Percentiles rank a stretch among this genome's conserved stretches.
Evolutionary conservation across 2,329 filamentous ascomycete genomes (phyloP).

Genomic region (Diaporthe citriasiana): DNA sequence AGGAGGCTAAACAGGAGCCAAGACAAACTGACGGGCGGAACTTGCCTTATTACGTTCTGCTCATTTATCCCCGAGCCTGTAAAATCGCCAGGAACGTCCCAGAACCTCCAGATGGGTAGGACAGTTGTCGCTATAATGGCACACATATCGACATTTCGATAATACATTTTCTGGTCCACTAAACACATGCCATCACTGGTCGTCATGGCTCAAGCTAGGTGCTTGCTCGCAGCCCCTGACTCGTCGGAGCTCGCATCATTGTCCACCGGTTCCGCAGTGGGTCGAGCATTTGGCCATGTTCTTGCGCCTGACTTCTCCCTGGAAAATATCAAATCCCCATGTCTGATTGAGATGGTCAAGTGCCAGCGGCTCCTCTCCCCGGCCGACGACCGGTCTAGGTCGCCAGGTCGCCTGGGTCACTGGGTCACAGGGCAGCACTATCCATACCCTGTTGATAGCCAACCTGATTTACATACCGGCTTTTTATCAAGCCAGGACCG

Average conservation of each 20-base stretch:
- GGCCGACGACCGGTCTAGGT: conserved; percentile 8
- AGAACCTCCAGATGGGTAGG: background rate
- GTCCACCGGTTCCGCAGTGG: conserved; percentile 36
- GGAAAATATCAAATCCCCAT: conserved; percentile 4
- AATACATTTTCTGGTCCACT: background rate
- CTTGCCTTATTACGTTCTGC: background rate
- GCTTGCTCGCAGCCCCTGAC: conserved; percentile 18
- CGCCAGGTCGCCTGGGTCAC: background rate
- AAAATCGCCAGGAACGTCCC: conserved; percentile 13
- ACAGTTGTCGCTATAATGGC: conserved; percentile 4
- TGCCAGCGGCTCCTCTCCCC: conserved; percentile 3
- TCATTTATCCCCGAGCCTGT: conserved; percentile 28
- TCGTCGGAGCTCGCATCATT: background rate
- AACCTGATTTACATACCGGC: conserved; percentile 21
- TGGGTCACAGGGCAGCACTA: conserved; percentile 17
- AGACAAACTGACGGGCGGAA: conserved; percentile 27
- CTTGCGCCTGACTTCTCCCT: conserved; percentile 8
- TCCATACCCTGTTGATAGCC: background rate
- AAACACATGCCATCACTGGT: background rate
- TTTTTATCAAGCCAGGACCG: background rate
- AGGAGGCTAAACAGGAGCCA: conserved; percentile 24
- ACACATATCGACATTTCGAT: conserved; percentile 3
- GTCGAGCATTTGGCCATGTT: conserved; percentile 41
- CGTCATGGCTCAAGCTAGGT: conserved; percentile 19
- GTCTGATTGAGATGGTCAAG: conserved; percentile 31